Evolutionary conservation across 192 early-diverging fungal species (phyloP).

Genomic region (Fimicolochytrium jonesii): DNA sequence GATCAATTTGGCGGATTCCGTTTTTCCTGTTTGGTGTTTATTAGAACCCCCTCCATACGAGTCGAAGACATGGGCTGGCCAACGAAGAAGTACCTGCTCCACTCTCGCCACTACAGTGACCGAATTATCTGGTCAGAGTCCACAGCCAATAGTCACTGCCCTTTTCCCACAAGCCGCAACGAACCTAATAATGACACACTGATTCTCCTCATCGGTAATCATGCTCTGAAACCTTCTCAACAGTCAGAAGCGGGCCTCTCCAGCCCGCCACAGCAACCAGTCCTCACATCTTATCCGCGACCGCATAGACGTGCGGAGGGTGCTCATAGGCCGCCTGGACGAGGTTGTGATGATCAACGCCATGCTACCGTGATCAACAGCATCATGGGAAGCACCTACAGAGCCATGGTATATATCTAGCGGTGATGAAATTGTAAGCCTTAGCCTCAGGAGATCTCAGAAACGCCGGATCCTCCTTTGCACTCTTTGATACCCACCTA

Average conservation of each 20-base stretch:
- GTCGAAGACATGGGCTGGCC: too few relatives aligned
- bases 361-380: not conserved
- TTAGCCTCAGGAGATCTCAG: not conserved
- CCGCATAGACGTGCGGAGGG: slow-evolving; percentile 96
- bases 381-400: slow-evolving; percentile 44
- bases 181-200: slow-evolving; percentile 95
- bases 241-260: too few relatives aligned
- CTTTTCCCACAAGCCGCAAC: slow-evolving; percentile 12
- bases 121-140: not conserved
- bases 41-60: not conserved
- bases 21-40: too few relatives aligned
- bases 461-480: too few relatives aligned
- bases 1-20: slow-evolving; percentile 59
- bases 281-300: slow-evolving; percentile 73
- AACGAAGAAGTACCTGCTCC: slow-evolving; percentile 85
- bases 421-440: not conserved
- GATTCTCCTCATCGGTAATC: slow-evolving; percentile 97
- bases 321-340: slow-evolving; percentile 53
- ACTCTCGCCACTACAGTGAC: slow-evolving; percentile 72
- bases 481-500: slow-evolving; percentile 56
- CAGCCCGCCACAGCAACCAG: too few relatives aligned
- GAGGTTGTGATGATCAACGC: not conserved
- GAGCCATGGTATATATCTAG: slow-evolving; percentile 75
- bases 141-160: slow-evolving; percentile 22
- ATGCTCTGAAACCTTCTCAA: slow-evolving; percentile 85